Evolutionary conservation across 768 basidiomycete species (phyloP).

Genomic region (Kwoniella pini): DNA sequence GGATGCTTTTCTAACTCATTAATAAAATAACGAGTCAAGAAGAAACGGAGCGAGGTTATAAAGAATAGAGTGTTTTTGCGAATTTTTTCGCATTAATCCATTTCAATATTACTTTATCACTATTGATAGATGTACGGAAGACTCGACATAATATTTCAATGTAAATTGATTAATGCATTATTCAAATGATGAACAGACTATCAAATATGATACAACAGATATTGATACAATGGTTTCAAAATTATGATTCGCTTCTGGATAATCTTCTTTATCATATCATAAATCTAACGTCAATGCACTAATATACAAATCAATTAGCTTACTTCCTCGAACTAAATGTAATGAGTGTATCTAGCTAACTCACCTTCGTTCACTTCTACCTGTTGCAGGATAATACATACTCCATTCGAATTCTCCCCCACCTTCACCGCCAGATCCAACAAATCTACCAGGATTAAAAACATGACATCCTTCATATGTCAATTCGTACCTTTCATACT

Average conservation of each 20-base stretch:
- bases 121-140: background rate
- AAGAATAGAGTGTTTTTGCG: conserved; percentile 5
- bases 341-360: conserved; percentile 58
- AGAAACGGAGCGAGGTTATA: conserved; percentile 53
- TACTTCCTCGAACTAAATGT: conserved; percentile 63
- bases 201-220: no score
- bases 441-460: conserved; percentile 93
- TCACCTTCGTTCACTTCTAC: conserved; percentile 63
- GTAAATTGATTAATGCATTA: no score
- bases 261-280: no score
- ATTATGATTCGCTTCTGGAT: no score
- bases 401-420: conserved; percentile 71
- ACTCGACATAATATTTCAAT: no score
- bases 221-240: no score
- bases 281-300: conserved; percentile 40
- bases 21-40: conserved; percentile 18
- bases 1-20: conserved; percentile 31
- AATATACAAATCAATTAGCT: conserved; percentile 12
- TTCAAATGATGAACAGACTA: no score
- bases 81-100: no score
- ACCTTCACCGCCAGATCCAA: conserved; percentile 61
- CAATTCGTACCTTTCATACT: conserved; percentile 90
- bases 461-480: conserved; percentile 99
- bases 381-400: conserved; percentile 81
- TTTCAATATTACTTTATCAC: no score